phyloP scores from a whole-genome alignment of 352 stramenopile species.

The Hyaloperonospora arabidopsidis region DNA sequence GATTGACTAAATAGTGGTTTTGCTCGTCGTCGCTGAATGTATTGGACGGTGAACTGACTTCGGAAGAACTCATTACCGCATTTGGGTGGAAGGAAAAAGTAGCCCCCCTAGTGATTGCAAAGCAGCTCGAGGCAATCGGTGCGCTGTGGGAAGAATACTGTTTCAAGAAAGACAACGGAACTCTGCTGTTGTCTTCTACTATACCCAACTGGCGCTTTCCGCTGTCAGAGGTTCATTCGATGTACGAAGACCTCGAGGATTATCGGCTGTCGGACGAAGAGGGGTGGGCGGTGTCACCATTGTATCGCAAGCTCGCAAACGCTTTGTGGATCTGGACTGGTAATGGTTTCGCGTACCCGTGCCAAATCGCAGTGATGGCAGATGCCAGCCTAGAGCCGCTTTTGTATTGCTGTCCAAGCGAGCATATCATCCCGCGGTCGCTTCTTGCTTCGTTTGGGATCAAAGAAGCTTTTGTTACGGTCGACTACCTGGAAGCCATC shows the following conservation, averaged over 20 bases:
- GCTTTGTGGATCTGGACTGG: slow-evolving; percentile 68
- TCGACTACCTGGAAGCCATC: slow-evolving; percentile 54
- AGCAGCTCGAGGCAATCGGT: slow-evolving; percentile 47
- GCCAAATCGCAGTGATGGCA: slow-evolving; percentile 43
- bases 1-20: slow-evolving; percentile 38
- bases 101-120: slow-evolving; percentile 35
- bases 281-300: slow-evolving; percentile 17
- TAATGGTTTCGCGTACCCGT: slow-evolving; percentile 40
- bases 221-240: slow-evolving; percentile 39
- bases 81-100: slow-evolving; percentile 53
- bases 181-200: background rate
- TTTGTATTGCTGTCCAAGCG: slow-evolving; percentile 47
- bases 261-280: slow-evolving; percentile 26
- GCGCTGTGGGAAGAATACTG: slow-evolving; percentile 24
- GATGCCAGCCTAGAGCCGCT: slow-evolving; percentile 47
- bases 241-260: slow-evolving; percentile 54
- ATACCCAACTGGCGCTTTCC: slow-evolving; percentile 23
- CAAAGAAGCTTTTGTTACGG: slow-evolving; percentile 38
- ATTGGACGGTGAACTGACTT: slow-evolving; percentile 45
- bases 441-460: slow-evolving; percentile 51
- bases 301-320: slow-evolving; percentile 37
- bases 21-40: slow-evolving; percentile 51
- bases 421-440: slow-evolving; percentile 47
- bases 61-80: slow-evolving; percentile 37
- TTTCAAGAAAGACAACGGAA: slow-evolving; percentile 8